phyloP scores from a whole-genome alignment of 306 rosid genomes.

The Rosa multiflora region DNA sequence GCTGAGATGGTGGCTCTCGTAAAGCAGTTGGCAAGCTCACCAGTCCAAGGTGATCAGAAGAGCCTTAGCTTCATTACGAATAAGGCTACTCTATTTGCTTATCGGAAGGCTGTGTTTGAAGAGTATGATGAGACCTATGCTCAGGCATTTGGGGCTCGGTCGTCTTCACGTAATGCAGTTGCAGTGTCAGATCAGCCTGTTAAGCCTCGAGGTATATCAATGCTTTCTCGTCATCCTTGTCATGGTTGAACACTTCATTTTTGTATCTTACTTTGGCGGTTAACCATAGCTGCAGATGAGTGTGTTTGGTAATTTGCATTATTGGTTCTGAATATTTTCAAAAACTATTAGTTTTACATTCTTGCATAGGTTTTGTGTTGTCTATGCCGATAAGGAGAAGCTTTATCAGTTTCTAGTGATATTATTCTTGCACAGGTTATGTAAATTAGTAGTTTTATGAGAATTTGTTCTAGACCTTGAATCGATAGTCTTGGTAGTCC shows the following conservation, averaged over 20 bases:
- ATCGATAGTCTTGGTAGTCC: neutral
- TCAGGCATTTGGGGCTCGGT: conserved; percentile 82
- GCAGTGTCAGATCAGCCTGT: conserved; percentile 32
- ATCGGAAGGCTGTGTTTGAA: conserved; percentile 72
- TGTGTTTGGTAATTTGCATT: neutral
- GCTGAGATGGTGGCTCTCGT: conserved; percentile 59
- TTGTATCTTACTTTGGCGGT: neutral
- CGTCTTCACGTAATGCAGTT: conserved; percentile 37
- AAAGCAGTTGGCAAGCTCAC: conserved; percentile 68
- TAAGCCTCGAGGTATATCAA: conserved; percentile 66
- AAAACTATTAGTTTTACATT: neutral
- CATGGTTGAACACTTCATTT: neutral
- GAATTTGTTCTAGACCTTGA: neutral
- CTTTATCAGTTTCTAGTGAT: neutral
- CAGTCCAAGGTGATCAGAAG: conserved; percentile 42
- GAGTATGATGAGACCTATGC: conserved; percentile 95
- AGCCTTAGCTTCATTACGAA: conserved; percentile 54
- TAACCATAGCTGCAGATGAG: neutral
- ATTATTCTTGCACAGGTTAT: neutral
- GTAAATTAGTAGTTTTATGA: neutral
- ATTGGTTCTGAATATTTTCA: neutral
- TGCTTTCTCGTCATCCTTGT: conserved; percentile 18
- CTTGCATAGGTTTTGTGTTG: neutral
- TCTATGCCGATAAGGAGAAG: neutral
- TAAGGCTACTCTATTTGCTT: conserved; percentile 58